Evolutionary conservation across 352 stramenopile species (phyloP), one percentile per base, ranked within the genome.

Genomic region (Globisporangium takayamanum): DNA sequence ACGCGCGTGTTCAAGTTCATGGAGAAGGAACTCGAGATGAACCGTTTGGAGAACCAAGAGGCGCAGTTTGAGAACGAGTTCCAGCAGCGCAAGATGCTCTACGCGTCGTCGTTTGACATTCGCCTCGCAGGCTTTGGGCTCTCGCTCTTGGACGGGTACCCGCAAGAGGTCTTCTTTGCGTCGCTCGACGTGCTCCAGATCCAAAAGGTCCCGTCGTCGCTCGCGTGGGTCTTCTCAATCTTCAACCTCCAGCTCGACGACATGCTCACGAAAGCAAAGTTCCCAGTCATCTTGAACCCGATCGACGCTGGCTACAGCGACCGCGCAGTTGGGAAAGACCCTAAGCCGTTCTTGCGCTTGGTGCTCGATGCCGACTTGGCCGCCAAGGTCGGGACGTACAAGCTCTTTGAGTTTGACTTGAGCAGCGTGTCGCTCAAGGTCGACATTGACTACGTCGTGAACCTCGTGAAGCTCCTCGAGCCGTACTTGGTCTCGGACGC

Each of bases 371-470:
- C 84, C 33, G 81, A 90, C 53, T 64, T 93, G 0, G 69, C 81
- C 22, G 82, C 84, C 42, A 86, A 84, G 49, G 55, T 89, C n/a
- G 83, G 83, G 36, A 88, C 86, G 44, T 91, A 92, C 65, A 93
- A 92, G 56, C 49, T 93, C 18, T 67, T 93, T 20, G 73, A 93
- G n/a, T 81, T 93, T 39, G 66, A 84, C 37, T 55, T 92, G 20
- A 76, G 76, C 53, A 80, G 81, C 52, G 50, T 92, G 44, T 77
- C 78, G 15, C 66, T 95, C 42, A 92, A 92, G 66, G 73, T 92
- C 22, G 85, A 95, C 65, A 76, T 95, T 36, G 85, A 95, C 60
- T 95, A 91, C 57, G 57, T 95, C 49, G 73, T 93, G 42, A 92
- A 80, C 57, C 72, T 95, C 7, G 70, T 92, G 14, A 89, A 88